Base-by-base conservation (phyloP, 2,329 filamentous ascomycete genomes). In the Lecanosticta acicola region DNA sequence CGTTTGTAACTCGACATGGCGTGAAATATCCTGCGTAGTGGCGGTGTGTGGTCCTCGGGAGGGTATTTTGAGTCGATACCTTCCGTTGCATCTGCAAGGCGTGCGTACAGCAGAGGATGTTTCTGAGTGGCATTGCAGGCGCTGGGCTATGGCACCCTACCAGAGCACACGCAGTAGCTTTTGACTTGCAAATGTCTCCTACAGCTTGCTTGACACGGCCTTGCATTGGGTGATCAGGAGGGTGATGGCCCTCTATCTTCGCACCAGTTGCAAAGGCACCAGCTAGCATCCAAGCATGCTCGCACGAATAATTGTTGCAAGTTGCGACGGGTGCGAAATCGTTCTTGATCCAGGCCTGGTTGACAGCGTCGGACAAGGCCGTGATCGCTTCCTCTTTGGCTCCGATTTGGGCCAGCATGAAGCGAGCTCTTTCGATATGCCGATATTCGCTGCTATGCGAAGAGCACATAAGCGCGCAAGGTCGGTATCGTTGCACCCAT, bases 131-230 rank as follows among this genome's bases (percentile, higher is more conserved):
- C 14, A 68, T 55, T 0, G 70, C 72, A 0, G 72, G 73, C 0
- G 72, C 67, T 0, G 72, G 71, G 13, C 75, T 61, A 46, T 75
- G 74, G 41, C 73, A 76, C 0, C 72, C 70, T 45, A 75, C 71
- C 11, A 70, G 54, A 0, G 63, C 71, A 72, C 71, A 76, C 0
- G 61, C 50, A 0, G 64, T 49, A 0, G 40, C 45, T 0, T 55
- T 46, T 3, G 67, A 36, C 0, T 57, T 63, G 11, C 61, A 60
- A 1, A 47, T 24, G 4, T 53, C 5, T 13, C 47, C 47, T 16
- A 74, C 58, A 0, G 64, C 61, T 0, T 41, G 39, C 47, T 59
- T 68, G 2, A 76, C 68, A 5, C 59, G 57, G 8, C 49, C 14
- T 46, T 75, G 73, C 38, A 46, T 42, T 3, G 7, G 16, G 21